These are phyloP conservation scores for Reticulascus tulasneorum DNA, from an alignment of 2,329 filamentous ascomycete genomes.

Conservation along the genomic window DNA sequence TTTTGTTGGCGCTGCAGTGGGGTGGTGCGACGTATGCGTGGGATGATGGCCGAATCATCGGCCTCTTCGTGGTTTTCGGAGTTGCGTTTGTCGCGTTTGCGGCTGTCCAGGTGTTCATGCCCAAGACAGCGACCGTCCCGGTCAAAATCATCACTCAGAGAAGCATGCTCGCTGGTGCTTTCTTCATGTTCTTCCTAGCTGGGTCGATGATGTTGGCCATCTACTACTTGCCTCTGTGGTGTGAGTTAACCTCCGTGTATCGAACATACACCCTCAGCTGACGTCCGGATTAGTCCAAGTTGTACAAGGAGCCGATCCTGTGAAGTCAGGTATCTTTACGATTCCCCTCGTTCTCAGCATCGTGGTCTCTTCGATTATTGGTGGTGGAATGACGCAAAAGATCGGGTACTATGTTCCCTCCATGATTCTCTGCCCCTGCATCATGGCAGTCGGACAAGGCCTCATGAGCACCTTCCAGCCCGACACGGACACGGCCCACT, in stretches of 20 bases:
- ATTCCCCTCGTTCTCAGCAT: slow-evolving; percentile 54
- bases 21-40: slow-evolving; percentile 52
- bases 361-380: slow-evolving; percentile 45
- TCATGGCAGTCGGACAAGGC: slow-evolving; percentile 50
- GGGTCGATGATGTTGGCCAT: slow-evolving; percentile 51
- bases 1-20: slow-evolving; percentile 62
- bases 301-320: slow-evolving; percentile 46
- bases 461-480: slow-evolving; percentile 53
- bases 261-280: slow-evolving; percentile 3
- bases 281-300: slow-evolving; percentile 43
- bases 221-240: slow-evolving; percentile 54
- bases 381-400: slow-evolving; percentile 44
- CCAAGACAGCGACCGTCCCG: slow-evolving; percentile 54
- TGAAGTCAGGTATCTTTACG: slow-evolving; percentile 54
- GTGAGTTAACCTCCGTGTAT: slow-evolving; percentile 28
- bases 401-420: slow-evolving; percentile 58
- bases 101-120: slow-evolving; percentile 48
- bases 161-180: slow-evolving; percentile 45
- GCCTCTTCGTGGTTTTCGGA: slow-evolving; percentile 49
- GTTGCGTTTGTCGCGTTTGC: slow-evolving; percentile 43
- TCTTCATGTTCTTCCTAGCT: slow-evolving; percentile 43
- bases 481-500: slow-evolving; percentile 42
- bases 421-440: slow-evolving; percentile 47
- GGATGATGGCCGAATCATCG: slow-evolving; percentile 48
- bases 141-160: slow-evolving; percentile 50